Evolutionary conservation across 805 yeast genomes (phyloP).

Genomic region (Hyphopichia homilentoma): DNA sequence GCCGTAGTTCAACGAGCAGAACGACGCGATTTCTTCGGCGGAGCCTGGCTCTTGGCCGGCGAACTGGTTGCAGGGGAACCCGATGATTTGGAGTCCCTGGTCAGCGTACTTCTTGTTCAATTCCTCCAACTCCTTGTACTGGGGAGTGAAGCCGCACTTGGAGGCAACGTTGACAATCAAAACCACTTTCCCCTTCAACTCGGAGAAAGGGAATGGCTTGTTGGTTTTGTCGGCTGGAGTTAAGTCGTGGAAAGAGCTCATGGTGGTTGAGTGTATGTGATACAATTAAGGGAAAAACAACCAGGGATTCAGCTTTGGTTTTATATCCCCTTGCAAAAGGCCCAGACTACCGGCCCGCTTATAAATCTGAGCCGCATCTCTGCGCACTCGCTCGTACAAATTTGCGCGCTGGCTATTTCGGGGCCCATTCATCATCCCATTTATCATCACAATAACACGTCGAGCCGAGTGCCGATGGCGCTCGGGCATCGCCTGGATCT

Average conservation of each 20-base stretch:
- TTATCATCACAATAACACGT: no score
- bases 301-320: no score
- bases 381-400: no score
- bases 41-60: constrained; percentile 74
- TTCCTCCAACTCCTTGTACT: constrained; percentile 66
- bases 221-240: constrained; percentile 38
- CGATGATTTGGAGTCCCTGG: constrained; percentile 64
- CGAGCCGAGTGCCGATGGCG: no score
- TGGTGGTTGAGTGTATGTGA: neutral
- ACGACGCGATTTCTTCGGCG: constrained; percentile 29
- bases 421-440: no score
- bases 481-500: no score
- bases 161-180: constrained; percentile 85
- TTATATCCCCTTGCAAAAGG: no score
- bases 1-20: constrained; percentile 18
- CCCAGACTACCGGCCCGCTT: no score
- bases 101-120: constrained; percentile 63
- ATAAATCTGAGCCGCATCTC: no score
- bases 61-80: constrained; percentile 92
- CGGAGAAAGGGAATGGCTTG: constrained; percentile 53
- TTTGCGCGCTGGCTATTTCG: no score
- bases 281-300: no score
- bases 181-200: constrained; percentile 76
- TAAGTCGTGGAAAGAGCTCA: constrained; percentile 33
- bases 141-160: constrained; percentile 73